Conservation (phyloP, 129 eudicot species). For the Saussurea involucrata region DNA sequence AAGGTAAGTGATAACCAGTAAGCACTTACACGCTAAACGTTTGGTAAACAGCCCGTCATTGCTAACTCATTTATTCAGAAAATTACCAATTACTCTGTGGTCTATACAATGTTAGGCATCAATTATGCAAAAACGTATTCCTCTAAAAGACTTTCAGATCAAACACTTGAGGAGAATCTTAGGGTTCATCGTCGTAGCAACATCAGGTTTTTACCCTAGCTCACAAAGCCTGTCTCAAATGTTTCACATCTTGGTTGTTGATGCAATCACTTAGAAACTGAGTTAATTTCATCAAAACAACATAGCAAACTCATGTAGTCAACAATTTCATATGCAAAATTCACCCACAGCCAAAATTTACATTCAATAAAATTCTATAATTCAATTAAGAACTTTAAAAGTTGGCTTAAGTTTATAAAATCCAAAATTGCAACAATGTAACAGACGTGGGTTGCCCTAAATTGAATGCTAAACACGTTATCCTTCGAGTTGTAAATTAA, state of each 20-base stretch:
- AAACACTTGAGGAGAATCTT: neutral
- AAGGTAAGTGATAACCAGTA: too few species aligned
- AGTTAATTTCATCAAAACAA: neutral
- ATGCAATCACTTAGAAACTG: neutral
- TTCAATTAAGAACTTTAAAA: too few species aligned
- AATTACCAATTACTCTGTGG: neutral
- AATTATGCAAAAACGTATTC: neutral
- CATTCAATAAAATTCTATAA: neutral
- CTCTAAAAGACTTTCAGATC: neutral
- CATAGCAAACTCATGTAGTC: neutral
- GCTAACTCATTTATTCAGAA: neutral
- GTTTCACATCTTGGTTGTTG: neutral
- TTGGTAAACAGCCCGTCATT: neutral
- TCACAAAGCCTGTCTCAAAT: neutral
- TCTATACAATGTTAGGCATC: neutral
- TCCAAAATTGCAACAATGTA: neutral
- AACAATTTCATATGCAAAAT: neutral
- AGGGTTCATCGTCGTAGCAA: neutral
- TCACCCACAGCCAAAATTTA: neutral
- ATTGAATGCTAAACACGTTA: neutral
- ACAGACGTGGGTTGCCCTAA: neutral
- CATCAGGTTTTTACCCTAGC: neutral
- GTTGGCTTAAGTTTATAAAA: neutral
- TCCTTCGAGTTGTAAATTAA: neutral
- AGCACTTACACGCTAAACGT: too few species aligned